A percentile compares a stretch with the other conserved stretches of the same genome.
Evolutionary conservation across 2,329 filamentous ascomycete species (phyloP).

Genomic region (Phialophora chinensis): DNA sequence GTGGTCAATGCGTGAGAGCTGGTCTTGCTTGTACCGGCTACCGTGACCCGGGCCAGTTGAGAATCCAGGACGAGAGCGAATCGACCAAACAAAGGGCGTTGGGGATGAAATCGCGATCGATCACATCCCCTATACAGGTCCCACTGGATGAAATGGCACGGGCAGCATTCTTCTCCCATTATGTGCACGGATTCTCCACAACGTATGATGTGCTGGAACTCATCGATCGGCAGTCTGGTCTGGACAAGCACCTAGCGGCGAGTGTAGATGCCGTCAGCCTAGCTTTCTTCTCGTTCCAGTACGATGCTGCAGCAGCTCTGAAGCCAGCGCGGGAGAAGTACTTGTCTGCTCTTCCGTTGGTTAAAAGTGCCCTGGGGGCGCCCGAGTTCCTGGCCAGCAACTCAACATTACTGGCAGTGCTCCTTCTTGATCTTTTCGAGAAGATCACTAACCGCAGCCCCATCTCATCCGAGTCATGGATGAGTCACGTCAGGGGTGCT

Average conservation of each 20-base stretch:
- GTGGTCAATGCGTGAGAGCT: slow-evolving; percentile 44
- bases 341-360: slow-evolving; percentile 42
- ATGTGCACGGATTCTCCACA: slow-evolving; percentile 35
- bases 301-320: slow-evolving; percentile 24
- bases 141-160: slow-evolving; percentile 37
- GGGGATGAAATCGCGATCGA: slow-evolving; percentile 2
- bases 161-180: slow-evolving; percentile 35
- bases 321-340: slow-evolving; percentile 32
- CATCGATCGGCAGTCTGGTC: slow-evolving; percentile 23
- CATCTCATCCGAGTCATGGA: slow-evolving; percentile 43
- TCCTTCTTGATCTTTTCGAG: slow-evolving; percentile 48
- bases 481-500: slow-evolving; percentile 48
- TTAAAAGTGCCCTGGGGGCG: slow-evolving; percentile 44
- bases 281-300: slow-evolving; percentile 38
- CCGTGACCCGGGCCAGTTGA: slow-evolving; percentile 41
- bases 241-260: slow-evolving; percentile 37
- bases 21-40: slow-evolving; percentile 44
- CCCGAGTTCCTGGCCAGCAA: slow-evolving; percentile 42
- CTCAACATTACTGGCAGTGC: slow-evolving; percentile 45
- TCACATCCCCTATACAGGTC: slow-evolving; percentile 8
- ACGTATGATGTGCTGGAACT: slow-evolving; percentile 35
- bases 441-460: slow-evolving; percentile 34
- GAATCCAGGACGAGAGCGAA: slow-evolving; percentile 43
- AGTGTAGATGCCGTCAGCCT: slow-evolving; percentile 42
- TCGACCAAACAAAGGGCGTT: slow-evolving; percentile 22